These are phyloP conservation scores for Durotheca rogersii DNA, from an alignment of 495 filamentous ascomycete species.

Conservation along the genomic window DNA sequence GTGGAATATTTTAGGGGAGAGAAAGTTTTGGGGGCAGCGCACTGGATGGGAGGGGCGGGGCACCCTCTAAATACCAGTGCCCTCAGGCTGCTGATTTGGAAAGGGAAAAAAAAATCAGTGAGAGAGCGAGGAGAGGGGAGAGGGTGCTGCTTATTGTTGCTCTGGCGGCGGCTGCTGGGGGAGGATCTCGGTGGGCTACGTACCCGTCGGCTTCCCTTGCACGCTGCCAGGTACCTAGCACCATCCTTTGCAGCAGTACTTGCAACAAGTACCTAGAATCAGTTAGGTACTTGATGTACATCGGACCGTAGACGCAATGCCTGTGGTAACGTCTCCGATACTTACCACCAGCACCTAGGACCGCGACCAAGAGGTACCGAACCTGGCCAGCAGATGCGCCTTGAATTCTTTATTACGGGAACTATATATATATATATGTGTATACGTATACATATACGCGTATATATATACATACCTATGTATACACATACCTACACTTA, in stretches of 20 bases:
- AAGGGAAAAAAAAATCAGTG: constrained; percentile 36
- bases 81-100: constrained; percentile 36
- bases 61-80: constrained; percentile 35
- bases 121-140: constrained; percentile 16
- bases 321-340: not conserved
- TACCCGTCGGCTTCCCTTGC: not conserved
- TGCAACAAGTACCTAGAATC: constrained; percentile 3
- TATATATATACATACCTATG: too few relatives aligned
- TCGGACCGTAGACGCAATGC: not conserved
- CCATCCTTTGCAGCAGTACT: not conserved
- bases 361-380: too few relatives aligned
- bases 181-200: constrained; percentile 14
- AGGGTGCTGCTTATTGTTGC: constrained; percentile 16
- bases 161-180: constrained; percentile 16
- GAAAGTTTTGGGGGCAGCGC: constrained; percentile 33
- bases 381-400: too few relatives aligned
- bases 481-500: too few relatives aligned
- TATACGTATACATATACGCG: too few relatives aligned
- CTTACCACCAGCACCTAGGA: constrained; percentile 10
- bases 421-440: too few relatives aligned
- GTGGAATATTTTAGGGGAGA: constrained; percentile 29
- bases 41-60: constrained; percentile 34
- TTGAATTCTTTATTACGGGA: too few relatives aligned
- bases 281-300: not conserved
- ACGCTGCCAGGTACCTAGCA: not conserved